phyloP scores from a whole-genome alignment of 1,284 basidiomycete species.

The Abortiporus biennis region DNA sequence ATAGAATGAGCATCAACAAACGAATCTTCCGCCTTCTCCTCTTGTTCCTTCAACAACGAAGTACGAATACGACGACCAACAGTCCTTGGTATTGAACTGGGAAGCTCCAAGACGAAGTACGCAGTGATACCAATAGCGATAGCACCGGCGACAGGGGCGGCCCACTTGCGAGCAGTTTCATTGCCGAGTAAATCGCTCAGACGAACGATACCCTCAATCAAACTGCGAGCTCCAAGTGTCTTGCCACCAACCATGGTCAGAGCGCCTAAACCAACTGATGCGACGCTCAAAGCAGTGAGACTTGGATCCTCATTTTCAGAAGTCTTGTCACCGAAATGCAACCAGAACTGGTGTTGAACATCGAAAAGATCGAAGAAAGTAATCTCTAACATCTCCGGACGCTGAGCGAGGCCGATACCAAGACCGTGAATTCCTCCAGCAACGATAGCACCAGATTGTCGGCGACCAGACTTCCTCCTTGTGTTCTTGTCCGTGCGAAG shows the following conservation, averaged over 20 bases:
- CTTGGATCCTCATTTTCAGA: conserved; percentile 45
- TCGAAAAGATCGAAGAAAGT: conserved; percentile 86
- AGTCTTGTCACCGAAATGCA: conserved; percentile 51
- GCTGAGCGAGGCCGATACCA: conserved; percentile 69
- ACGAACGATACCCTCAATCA: conserved; percentile 74
- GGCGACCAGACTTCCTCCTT: conserved; percentile 36
- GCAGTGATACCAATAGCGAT: conserved; percentile 70
- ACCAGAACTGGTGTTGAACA: conserved; percentile 71
- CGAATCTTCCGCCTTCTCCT: conserved; percentile 33
- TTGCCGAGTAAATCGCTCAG: conserved; percentile 79
- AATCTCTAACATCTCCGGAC: conserved; percentile 66
- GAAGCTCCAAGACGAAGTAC: conserved; percentile 88
- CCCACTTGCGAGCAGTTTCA: conserved; percentile 83
- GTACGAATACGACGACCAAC: conserved; percentile 76
- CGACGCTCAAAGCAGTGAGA: conserved; percentile 66
- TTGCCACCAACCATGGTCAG: conserved; percentile 84
- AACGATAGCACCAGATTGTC: conserved; percentile 48
- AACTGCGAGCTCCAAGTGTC: conserved; percentile 69
- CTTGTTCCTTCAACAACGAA: conserved; percentile 41
- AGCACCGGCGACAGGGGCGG: conserved; percentile 78
- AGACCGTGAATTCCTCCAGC: conserved; percentile 70
- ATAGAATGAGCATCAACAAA: conserved; percentile 71
- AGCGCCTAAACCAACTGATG: conserved; percentile 79
- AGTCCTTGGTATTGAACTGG: conserved; percentile 87
- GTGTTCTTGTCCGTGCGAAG: conserved; percentile 46